Conservation (phyloP, 2,329 filamentous ascomycete genomes). For the Fusarium bactridioides region DNA sequence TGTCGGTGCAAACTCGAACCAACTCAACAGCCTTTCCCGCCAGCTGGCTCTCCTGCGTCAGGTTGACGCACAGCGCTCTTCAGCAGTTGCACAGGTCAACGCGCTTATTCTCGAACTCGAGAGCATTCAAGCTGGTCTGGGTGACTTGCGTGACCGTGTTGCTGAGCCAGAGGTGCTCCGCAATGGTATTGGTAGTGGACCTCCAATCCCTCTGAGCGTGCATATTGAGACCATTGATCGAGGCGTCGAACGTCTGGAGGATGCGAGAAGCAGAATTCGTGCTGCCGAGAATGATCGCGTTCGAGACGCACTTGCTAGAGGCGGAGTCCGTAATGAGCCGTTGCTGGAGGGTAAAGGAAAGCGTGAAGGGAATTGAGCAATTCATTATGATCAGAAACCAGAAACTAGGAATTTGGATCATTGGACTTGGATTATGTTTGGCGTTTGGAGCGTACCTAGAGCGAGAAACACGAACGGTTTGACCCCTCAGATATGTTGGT, state of each 20-base stretch:
- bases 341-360: slow-evolving; percentile 50
- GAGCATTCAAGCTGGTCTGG: slow-evolving; percentile 74
- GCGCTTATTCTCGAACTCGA: slow-evolving; percentile 76
- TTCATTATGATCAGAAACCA: background rate
- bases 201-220: slow-evolving; percentile 68
- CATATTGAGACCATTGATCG: slow-evolving; percentile 79
- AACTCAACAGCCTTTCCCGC: slow-evolving; percentile 66
- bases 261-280: slow-evolving; percentile 66
- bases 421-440: slow-evolving; percentile 1
- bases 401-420: background rate
- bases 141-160: slow-evolving; percentile 75
- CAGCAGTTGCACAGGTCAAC: slow-evolving; percentile 73
- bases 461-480: background rate
- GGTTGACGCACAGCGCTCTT: slow-evolving; percentile 71
- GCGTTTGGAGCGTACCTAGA: slow-evolving; percentile 10
- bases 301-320: slow-evolving; percentile 58
- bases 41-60: slow-evolving; percentile 71
- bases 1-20: slow-evolving; percentile 72
- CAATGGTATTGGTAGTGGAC: slow-evolving; percentile 45
- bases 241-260: slow-evolving; percentile 75
- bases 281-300: slow-evolving; percentile 67
- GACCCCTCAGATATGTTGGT: background rate
- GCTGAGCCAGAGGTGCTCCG: slow-evolving; percentile 69
- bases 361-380: background rate
- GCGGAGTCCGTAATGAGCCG: slow-evolving; percentile 49